Conservation (phyloP, 805 yeast species). For the Schizosaccharomyces lindneri region DNA sequence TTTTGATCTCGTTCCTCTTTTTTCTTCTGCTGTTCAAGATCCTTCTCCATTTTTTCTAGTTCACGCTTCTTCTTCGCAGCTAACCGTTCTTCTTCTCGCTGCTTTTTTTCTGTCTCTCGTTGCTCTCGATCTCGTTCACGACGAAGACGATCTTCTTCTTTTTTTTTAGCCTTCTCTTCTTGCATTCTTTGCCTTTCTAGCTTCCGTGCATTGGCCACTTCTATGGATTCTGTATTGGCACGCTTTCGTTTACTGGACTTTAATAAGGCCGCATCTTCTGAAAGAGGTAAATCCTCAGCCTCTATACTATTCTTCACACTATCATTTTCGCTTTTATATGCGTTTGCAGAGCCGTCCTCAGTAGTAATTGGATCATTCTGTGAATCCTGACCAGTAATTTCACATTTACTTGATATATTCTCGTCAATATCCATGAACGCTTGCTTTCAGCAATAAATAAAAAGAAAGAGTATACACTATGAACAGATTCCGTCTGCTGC, state of each 20-base stretch:
- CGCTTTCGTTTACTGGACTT: background rate
- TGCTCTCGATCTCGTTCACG: background rate
- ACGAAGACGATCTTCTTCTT: background rate
- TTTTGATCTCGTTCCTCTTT: slow-evolving; percentile 3
- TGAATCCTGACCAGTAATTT: too few relatives aligned
- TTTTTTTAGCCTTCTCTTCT: background rate
- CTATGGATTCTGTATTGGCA: background rate
- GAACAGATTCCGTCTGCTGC: too few relatives aligned
- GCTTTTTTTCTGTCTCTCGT: background rate
- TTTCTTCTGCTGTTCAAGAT: background rate
- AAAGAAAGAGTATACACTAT: too few relatives aligned
- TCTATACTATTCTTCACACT: too few relatives aligned
- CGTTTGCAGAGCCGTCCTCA: too few relatives aligned
- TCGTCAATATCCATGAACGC: too few relatives aligned
- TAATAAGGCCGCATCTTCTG: too few relatives aligned
- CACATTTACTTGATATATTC: too few relatives aligned
- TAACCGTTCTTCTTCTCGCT: background rate
- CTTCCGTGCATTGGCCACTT: background rate
- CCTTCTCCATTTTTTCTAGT: slow-evolving; percentile 4
- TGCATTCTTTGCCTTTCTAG: background rate
- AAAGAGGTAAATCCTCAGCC: too few relatives aligned
- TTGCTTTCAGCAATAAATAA: too few relatives aligned
- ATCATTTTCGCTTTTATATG: too few relatives aligned
- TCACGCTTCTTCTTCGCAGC: slow-evolving; percentile 5
- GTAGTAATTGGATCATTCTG: too few relatives aligned